Percentiles rank a stretch among this genome's conserved stretches.
phyloP scores from a whole-genome alignment of 169 alveolate species.

The Plasmodium relictum region DNA sequence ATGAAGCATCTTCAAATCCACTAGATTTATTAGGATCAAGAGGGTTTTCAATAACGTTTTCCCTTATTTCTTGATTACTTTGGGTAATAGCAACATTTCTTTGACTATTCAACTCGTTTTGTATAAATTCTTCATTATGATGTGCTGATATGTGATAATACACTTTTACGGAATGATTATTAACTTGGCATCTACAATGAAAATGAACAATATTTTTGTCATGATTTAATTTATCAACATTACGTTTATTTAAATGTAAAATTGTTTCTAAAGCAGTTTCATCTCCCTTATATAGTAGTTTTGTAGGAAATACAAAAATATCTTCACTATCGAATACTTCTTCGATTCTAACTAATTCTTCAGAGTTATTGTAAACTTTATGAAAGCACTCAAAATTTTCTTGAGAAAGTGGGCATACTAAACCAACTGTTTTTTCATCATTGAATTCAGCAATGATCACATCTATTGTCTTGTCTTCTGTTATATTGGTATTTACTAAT shows the following conservation, averaged over 20 bases:
- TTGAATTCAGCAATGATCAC: slow-evolving; percentile 12
- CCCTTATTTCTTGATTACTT: no score
- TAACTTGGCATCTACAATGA: slow-evolving; percentile 12
- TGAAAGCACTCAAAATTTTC: slow-evolving; percentile 18
- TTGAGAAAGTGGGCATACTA: slow-evolving; percentile 19
- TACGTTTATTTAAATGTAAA: slow-evolving; percentile 18
- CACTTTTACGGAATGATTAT: neutral
- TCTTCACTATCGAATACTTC: slow-evolving; percentile 14
- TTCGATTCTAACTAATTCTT: slow-evolving; percentile 6
- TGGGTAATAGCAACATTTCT: neutral
- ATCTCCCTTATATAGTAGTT: neutral
- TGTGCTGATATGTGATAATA: slow-evolving; percentile 35
- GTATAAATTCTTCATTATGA: neutral
- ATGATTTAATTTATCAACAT: slow-evolving; percentile 24
- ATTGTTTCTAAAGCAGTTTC: slow-evolving; percentile 11
- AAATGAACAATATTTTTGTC: slow-evolving; percentile 28
- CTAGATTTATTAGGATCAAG: no score
- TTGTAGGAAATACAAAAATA: slow-evolving; percentile 29
- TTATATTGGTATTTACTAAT: neutral
- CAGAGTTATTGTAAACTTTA: slow-evolving; percentile 17
- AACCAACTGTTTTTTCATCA: slow-evolving; percentile 23
- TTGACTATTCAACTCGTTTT: neutral
- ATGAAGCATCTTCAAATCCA: no score
- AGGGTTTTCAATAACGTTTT: no score
- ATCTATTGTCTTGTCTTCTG: slow-evolving; percentile 8